Conservation (phyloP, 306 rosid genomes). For the Ochetophila trinervis region DNA sequence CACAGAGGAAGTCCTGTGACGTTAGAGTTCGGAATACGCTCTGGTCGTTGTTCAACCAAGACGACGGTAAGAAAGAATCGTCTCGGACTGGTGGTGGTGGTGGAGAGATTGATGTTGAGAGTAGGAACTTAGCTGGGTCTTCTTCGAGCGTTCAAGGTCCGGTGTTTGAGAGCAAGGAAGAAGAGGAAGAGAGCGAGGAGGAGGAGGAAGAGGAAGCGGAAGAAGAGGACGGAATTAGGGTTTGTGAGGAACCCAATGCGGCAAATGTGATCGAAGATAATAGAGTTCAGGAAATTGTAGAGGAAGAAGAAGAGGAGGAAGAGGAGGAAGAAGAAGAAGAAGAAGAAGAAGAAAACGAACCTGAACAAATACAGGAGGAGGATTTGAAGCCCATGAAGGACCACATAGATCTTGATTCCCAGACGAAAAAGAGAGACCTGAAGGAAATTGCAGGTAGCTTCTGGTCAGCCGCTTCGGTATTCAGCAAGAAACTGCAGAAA, state of each 20-base stretch:
- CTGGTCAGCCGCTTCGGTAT: conserved; percentile 97
- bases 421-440: conserved; percentile 77
- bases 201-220: conserved; percentile 23
- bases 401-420: conserved; percentile 88
- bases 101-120: conserved; percentile 38
- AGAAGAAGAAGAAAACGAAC: conserved; percentile 17
- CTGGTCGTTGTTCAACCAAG: conserved; percentile 62
- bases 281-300: conserved; percentile 67
- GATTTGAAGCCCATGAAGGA: conserved; percentile 85
- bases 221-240: conserved; percentile 35
- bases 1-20: conserved; percentile 92
- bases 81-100: conserved; percentile 2
- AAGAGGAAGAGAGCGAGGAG: conserved; percentile 30
- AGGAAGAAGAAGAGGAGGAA: conserved; percentile 38
- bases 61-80: conserved; percentile 63
- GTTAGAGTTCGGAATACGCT: conserved; percentile 82
- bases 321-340: conserved; percentile 9
- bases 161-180: conserved; percentile 55
- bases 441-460: conserved; percentile 93
- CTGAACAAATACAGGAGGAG: conserved; percentile 27
- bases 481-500: conserved; percentile 93
- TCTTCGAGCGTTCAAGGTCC: conserved; percentile 51
- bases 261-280: conserved; percentile 44
- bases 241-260: conserved; percentile 37
- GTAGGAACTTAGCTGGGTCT: conserved; percentile 37